These are phyloP conservation scores for Cenchrus fungigraminus DNA, from an alignment of 176 grass and related monocot genomes.

Conservation along the genomic window DNA sequence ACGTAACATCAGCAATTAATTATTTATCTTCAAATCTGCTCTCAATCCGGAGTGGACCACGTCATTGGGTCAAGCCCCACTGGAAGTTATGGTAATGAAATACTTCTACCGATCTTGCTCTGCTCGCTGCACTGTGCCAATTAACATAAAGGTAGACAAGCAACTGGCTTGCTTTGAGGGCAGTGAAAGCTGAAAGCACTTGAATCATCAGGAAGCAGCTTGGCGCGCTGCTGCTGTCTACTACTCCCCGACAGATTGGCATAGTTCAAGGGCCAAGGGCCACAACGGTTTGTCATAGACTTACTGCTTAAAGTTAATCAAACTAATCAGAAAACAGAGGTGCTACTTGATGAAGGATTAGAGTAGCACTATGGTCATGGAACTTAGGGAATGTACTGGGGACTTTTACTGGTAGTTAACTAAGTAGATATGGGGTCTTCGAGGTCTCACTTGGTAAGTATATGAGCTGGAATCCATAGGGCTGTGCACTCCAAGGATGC, in stretches of 20 bases:
- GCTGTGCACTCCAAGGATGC: slow-evolving; percentile 45
- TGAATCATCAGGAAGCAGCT: slow-evolving; percentile 60
- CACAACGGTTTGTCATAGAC: slow-evolving; percentile 39
- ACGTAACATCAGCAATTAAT: background rate
- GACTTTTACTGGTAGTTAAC: slow-evolving; percentile 38
- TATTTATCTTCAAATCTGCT: background rate
- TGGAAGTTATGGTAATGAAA: slow-evolving; percentile 28
- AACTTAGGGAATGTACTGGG: slow-evolving; percentile 51
- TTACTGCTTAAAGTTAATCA: slow-evolving; percentile 41
- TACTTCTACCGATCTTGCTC: slow-evolving; percentile 30
- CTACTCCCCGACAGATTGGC: slow-evolving; percentile 50
- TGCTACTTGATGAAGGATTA: slow-evolving; percentile 31
- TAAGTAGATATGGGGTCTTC: slow-evolving; percentile 37
- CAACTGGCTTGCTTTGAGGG: slow-evolving; percentile 39
- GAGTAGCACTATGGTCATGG: slow-evolving; percentile 41
- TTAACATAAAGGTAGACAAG: slow-evolving; percentile 30
- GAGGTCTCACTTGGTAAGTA: slow-evolving; percentile 43
- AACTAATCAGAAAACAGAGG: slow-evolving; percentile 31
- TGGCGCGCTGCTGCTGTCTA: slow-evolving; percentile 44
- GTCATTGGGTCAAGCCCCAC: slow-evolving; percentile 25
- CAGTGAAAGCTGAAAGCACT: slow-evolving; percentile 46
- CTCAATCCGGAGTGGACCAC: slow-evolving; percentile 35
- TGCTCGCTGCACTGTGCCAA: slow-evolving; percentile 24
- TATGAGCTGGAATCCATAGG: slow-evolving; percentile 60
- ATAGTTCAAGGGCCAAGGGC: slow-evolving; percentile 55